Percentiles rank a stretch among this genome's conserved stretches.
phyloP scores from a whole-genome alignment of 768 basidiomycete species.

The Scleroderma citrinum region DNA sequence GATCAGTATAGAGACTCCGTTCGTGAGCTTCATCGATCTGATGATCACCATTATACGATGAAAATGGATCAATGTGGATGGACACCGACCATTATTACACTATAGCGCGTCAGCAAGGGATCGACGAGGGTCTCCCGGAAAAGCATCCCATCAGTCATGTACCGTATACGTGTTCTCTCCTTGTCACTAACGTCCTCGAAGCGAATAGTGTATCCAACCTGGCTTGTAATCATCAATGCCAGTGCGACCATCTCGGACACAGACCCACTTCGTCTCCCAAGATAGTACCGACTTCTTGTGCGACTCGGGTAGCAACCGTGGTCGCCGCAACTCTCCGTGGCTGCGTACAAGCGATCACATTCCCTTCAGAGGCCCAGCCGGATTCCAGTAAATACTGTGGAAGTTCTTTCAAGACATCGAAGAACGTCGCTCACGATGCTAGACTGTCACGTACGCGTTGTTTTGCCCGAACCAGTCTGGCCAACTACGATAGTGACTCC shows the following conservation, averaged over 20 bases:
- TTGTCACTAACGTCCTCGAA: constrained; percentile 92
- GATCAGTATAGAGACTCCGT: constrained; percentile 90
- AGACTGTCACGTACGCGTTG: constrained; percentile 66
- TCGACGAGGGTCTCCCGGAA: constrained; percentile 92
- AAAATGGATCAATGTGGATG: not conserved
- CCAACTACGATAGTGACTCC: constrained; percentile 87
- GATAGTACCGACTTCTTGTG: constrained; percentile 82
- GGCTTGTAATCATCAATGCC: constrained; percentile 5
- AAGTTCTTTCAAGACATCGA: constrained; percentile 52
- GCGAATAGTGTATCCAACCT: constrained; percentile 97
- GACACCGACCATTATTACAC: constrained; percentile 82
- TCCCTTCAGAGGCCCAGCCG: constrained; percentile 84
- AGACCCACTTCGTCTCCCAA: constrained; percentile 77
- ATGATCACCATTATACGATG: constrained; percentile 2
- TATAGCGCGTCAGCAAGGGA: constrained; percentile 86
- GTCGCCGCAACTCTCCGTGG: constrained; percentile 93
- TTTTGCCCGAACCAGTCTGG: constrained; percentile 96
- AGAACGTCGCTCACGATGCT: not conserved
- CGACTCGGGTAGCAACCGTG: constrained; percentile 86
- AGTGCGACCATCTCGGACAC: not conserved
- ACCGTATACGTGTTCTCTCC: constrained; percentile 81
- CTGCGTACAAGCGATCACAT: constrained; percentile 88
- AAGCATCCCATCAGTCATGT: constrained; percentile 98
- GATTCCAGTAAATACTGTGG: constrained; percentile 93
- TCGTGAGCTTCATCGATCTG: constrained; percentile 99